phyloP scores from a whole-genome alignment of 202 grass and related monocot genomes.

The Schoenoplectus triqueter region DNA sequence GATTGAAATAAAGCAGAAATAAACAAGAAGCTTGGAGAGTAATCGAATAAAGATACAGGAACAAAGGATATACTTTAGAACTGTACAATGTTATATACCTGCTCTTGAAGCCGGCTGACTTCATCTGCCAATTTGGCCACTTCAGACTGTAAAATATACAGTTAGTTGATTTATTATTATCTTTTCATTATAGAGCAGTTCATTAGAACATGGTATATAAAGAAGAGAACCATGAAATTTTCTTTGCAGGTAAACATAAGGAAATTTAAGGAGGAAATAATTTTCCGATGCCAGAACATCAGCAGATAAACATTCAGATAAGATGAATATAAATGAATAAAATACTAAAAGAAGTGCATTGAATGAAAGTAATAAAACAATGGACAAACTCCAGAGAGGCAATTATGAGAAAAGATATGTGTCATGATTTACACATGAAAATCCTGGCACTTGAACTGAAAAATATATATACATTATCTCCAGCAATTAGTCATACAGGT shows the following conservation, averaged over 20 bases:
- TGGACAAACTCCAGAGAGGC: neutral
- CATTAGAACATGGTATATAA: neutral
- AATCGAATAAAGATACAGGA: neutral
- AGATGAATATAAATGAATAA: conserved; percentile 28
- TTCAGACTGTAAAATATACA: conserved; percentile 63
- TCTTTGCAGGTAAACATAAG: neutral
- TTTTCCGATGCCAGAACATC: neutral
- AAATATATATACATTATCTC: neutral
- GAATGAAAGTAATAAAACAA: neutral
- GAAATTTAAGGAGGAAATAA: neutral
- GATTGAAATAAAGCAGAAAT: conserved; percentile 23
- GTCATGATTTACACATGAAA: neutral
- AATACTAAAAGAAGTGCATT: conserved; percentile 21
- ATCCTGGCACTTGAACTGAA: neutral
- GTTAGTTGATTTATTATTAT: conserved; percentile 8
- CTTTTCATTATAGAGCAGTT: conserved; percentile 28
- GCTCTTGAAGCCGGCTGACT: conserved; percentile 71
- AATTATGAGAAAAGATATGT: neutral
- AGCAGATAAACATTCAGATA: conserved; percentile 22
- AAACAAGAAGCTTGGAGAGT: neutral
- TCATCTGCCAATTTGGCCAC: conserved; percentile 60
- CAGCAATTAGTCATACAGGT: neutral
- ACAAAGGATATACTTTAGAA: neutral
- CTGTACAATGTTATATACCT: conserved; percentile 57
- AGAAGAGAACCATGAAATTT: neutral